phyloP scores from a whole-genome alignment of 805 yeast genomes.

The Nakazawaea pomicola region DNA sequence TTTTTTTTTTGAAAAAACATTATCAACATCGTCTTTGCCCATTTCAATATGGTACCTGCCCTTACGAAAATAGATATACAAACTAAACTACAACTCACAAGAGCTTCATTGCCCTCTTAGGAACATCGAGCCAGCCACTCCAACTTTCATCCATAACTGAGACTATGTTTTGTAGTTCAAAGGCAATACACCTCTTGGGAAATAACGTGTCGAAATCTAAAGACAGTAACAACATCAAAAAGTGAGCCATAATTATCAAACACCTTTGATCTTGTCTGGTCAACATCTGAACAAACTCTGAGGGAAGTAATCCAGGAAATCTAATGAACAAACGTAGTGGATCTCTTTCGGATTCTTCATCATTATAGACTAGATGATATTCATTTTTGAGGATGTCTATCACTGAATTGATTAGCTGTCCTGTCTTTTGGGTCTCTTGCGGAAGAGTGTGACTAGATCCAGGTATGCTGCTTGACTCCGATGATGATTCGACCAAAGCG shows the following conservation, averaged over 20 bases:
- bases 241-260: slow-evolving; percentile 8
- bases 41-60: too few species aligned
- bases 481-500: too few species aligned
- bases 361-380: slow-evolving; percentile 18
- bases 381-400: slow-evolving; percentile 15
- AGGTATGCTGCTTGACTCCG: too few species aligned
- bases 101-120: slow-evolving; percentile 2
- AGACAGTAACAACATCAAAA: slow-evolving; percentile 7
- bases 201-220: background rate
- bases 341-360: slow-evolving; percentile 3
- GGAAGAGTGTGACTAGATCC: too few species aligned
- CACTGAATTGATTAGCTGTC: too few species aligned
- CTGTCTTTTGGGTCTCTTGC: too few species aligned
- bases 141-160: slow-evolving; percentile 1
- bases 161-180: slow-evolving; percentile 4
- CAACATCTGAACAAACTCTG: background rate
- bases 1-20: too few species aligned
- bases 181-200: background rate
- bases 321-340: slow-evolving; percentile 1
- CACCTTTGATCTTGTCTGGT: slow-evolving; percentile 3
- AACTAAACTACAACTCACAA: too few species aligned
- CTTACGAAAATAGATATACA: too few species aligned
- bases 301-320: background rate
- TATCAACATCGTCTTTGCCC: too few species aligned
- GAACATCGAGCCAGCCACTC: slow-evolving; percentile 7